Percentiles rank a stretch among this genome's conserved stretches.
These are phyloP conservation scores for Cupressus sempervirens DNA, from an alignment of 75 land plant species.

Conservation along the genomic window DNA sequence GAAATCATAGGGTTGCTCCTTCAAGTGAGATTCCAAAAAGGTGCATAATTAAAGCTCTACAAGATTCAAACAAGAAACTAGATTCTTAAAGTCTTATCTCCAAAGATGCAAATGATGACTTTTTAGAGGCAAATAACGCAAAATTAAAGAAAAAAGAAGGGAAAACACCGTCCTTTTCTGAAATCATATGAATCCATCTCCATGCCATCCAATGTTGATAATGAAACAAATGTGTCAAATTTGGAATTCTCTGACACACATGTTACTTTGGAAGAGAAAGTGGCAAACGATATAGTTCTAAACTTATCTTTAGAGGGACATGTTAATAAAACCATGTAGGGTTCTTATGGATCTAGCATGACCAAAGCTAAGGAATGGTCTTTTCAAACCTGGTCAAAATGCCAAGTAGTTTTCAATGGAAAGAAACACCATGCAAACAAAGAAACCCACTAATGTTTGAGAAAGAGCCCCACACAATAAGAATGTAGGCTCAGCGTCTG, in stretches of 20 bases:
- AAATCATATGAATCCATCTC: conserved; percentile 7
- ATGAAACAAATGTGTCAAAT: too few relatives aligned
- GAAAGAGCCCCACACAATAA: too few relatives aligned
- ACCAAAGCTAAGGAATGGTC: too few relatives aligned
- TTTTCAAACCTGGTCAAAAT: too few relatives aligned
- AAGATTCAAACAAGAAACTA: conserved; percentile 4
- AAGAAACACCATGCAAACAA: too few relatives aligned
- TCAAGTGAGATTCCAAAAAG: background rate
- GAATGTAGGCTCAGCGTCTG: too few relatives aligned
- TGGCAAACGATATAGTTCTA: background rate
- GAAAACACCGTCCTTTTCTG: background rate
- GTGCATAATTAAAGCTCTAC: background rate
- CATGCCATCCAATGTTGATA: background rate
- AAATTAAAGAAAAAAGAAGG: conserved; percentile 7
- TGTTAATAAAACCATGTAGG: too few relatives aligned
- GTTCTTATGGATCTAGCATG: too few relatives aligned
- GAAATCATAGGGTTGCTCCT: background rate
- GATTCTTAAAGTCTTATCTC: background rate
- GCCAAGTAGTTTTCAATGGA: too few relatives aligned
- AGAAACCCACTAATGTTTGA: too few relatives aligned
- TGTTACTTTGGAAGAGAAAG: conserved; percentile 4
- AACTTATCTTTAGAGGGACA: background rate
- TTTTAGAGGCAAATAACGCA: background rate
- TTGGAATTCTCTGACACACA: too few relatives aligned
- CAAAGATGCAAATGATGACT: background rate